Evolutionary conservation across 768 basidiomycete species (phyloP).

Genomic region (Kwoniella europaea): DNA sequence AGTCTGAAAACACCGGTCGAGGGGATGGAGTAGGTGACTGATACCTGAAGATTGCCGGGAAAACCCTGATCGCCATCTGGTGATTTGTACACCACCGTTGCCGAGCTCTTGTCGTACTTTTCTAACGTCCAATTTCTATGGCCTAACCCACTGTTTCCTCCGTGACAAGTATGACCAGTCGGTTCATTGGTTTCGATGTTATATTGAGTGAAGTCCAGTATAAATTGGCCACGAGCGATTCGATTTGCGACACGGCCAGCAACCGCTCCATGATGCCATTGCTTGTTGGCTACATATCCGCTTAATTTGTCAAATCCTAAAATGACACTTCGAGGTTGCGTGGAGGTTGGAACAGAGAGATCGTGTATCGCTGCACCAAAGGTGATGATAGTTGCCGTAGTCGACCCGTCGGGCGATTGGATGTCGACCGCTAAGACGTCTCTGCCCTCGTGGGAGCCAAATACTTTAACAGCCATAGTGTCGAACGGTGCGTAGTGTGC

Average conservation of each 20-base stretch:
- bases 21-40: conserved; percentile 24
- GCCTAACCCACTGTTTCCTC: conserved; percentile 22
- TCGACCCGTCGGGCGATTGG: conserved; percentile 10
- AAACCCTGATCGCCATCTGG: conserved; percentile 26
- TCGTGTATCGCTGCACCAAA: conserved; percentile 18
- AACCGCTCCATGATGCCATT: conserved; percentile 26
- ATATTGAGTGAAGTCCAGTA: conserved; percentile 10
- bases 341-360: conserved; percentile 5
- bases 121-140: conserved; percentile 16
- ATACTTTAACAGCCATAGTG: background rate
- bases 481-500: no score
- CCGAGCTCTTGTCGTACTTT: conserved; percentile 10
- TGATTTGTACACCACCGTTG: conserved; percentile 9
- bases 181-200: conserved; percentile 20
- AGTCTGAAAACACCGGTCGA: conserved; percentile 12
- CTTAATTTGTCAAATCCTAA: conserved; percentile 13
- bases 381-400: conserved; percentile 19
- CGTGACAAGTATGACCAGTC: conserved; percentile 25
- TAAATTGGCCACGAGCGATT: conserved; percentile 20
- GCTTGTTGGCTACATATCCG: conserved; percentile 12
- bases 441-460: conserved; percentile 8
- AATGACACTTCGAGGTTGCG: conserved; percentile 12
- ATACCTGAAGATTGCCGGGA: conserved; percentile 17
- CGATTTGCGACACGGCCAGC: conserved; percentile 20
- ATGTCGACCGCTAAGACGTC: conserved; percentile 17